These are phyloP conservation scores for Zhuliangozyma blackwelliae DNA, from an alignment of 1,139 yeast species.

Conservation along the genomic window DNA sequence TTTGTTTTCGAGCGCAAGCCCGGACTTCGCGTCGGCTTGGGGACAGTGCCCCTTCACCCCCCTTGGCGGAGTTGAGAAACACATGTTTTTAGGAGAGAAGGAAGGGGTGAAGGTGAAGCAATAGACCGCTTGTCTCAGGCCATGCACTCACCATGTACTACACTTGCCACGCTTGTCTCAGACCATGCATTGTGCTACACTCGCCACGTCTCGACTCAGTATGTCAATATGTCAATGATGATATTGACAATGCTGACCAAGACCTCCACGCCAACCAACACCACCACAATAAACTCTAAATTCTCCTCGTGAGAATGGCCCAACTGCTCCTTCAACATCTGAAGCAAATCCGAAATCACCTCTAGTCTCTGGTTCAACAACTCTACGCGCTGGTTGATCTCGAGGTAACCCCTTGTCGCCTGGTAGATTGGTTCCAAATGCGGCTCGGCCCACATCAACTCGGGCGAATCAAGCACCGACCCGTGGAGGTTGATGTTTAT, in stretches of 20 bases:
- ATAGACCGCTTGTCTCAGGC: too few species aligned
- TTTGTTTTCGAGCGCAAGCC: too few species aligned
- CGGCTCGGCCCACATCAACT: conserved; percentile 98
- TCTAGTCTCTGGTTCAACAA: conserved; percentile 86
- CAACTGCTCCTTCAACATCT: conserved; percentile 93
- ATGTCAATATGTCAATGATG: conserved; percentile 37
- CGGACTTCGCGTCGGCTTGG: too few species aligned
- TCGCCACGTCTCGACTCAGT: conserved; percentile 8
- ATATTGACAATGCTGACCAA: conserved; percentile 79
- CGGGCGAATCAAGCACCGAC: conserved; percentile 92
- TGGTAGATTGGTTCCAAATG: conserved; percentile 95
- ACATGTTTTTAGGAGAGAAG: too few species aligned
- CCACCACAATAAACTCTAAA: conserved; percentile 85
- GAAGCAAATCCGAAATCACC: conserved; percentile 86
- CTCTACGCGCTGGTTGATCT: conserved; percentile 88
- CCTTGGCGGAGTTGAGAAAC: too few species aligned
- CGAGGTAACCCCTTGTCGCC: conserved; percentile 91
- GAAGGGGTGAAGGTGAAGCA: too few species aligned
- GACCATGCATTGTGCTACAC: too few species aligned
- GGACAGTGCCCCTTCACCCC: too few species aligned
- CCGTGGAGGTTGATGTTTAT: conserved; percentile 93
- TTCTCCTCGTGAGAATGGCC: conserved; percentile 92
- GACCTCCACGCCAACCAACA: conserved; percentile 90
- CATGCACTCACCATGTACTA: too few species aligned
- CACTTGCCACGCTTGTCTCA: too few species aligned